phyloP scores from a whole-genome alignment of 2,329 filamentous ascomycete species.

The Neoarthrinium moseri region DNA sequence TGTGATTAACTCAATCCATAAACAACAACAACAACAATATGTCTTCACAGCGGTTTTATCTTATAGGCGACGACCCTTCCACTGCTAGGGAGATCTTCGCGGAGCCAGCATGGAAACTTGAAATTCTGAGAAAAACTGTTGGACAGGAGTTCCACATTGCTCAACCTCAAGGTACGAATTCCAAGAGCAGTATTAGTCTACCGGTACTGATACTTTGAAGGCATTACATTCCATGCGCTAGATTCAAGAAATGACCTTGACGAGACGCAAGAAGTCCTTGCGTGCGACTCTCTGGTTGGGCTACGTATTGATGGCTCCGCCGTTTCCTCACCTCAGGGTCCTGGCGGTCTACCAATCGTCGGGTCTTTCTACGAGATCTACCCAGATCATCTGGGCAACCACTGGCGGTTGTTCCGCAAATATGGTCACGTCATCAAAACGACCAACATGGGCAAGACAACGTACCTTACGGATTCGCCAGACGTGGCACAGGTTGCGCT shows the following conservation, averaged over 20 bases:
- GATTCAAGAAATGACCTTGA: not conserved
- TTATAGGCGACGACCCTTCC: not conserved
- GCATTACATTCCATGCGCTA: not conserved
- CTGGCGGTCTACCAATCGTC: constrained; percentile 42
- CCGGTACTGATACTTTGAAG: not conserved
- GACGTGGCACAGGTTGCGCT: constrained; percentile 43
- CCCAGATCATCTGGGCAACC: constrained; percentile 57
- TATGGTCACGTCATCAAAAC: constrained; percentile 53
- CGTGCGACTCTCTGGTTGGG: not conserved
- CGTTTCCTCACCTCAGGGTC: constrained; percentile 48
- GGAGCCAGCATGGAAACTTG: constrained; percentile 5
- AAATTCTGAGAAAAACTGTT: constrained; percentile 1
- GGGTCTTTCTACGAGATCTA: constrained; percentile 55
- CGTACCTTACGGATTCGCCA: constrained; percentile 51
- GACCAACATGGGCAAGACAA: constrained; percentile 46
- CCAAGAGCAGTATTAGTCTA: not conserved
- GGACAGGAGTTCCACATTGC: not conserved
- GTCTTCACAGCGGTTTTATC: constrained; percentile 7
- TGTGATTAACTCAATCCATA: not conserved
- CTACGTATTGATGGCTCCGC: constrained; percentile 42
- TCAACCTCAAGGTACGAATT: not conserved
- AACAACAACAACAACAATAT: not conserved
- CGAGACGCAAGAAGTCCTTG: not conserved
- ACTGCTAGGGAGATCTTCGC: not conserved
- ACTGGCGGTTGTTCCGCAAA: constrained; percentile 49